These are phyloP conservation scores for Rhodofomes roseus DNA, from an alignment of 1,284 basidiomycete genomes.

Conservation along the genomic window DNA sequence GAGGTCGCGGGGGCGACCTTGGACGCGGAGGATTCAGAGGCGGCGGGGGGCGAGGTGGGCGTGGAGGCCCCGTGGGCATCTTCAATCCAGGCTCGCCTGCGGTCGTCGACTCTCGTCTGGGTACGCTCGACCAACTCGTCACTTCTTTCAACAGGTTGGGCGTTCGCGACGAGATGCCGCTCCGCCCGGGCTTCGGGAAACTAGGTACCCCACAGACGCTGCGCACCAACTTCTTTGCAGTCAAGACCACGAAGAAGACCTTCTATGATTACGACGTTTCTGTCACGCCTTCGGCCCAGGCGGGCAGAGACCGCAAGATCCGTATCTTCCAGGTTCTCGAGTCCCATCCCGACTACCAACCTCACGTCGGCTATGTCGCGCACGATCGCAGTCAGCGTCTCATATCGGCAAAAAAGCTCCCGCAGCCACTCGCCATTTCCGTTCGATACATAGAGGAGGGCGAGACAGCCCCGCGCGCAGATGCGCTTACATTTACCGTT, in stretches of 20 bases:
- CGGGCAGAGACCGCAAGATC: constrained; percentile 45
- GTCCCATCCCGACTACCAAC: constrained; percentile 34
- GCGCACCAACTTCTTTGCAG: constrained; percentile 66
- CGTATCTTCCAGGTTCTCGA: constrained; percentile 64
- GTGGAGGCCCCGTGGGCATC: constrained; percentile 18
- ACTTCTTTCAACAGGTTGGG: constrained; percentile 38
- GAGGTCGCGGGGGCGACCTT: constrained; percentile 5
- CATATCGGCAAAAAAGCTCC: constrained; percentile 51
- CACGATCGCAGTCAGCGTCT: constrained; percentile 61
- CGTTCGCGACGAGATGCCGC: constrained; percentile 43
- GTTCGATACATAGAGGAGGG: constrained; percentile 56
- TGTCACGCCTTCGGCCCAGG: constrained; percentile 47
- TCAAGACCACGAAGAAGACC: constrained; percentile 43
- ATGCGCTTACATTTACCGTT: constrained; percentile 48
- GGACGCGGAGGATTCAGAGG: background rate
- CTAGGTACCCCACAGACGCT: constrained; percentile 48
- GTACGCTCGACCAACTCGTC: constrained; percentile 40
- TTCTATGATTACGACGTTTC: constrained; percentile 62
- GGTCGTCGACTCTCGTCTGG: constrained; percentile 41
- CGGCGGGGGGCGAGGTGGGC: constrained; percentile 12
- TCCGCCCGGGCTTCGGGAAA: constrained; percentile 66
- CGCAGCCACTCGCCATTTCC: constrained; percentile 48
- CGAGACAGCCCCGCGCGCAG: constrained; percentile 36
- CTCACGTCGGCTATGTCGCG: constrained; percentile 45
- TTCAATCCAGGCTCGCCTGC: constrained; percentile 37